Evolutionary conservation across 306 rosid genomes (phyloP), one percentile per base, ranked within the genome.

Genomic region (Fagus sylvatica): DNA sequence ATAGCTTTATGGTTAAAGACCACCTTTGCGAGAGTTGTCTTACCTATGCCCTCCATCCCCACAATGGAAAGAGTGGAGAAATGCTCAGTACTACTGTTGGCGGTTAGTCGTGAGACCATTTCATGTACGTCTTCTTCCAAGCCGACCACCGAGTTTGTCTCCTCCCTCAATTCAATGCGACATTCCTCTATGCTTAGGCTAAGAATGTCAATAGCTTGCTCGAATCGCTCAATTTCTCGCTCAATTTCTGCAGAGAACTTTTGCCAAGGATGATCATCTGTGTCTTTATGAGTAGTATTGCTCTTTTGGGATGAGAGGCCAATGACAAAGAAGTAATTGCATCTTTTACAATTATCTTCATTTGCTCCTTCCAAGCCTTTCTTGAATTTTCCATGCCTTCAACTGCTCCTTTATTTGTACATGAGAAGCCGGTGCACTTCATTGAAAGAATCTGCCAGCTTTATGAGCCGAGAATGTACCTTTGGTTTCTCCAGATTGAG

Each of bases 31-130:
- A 87, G 71, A 69, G 84, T 76, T 28, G 86, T 84, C 84, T 87
- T 87, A 43, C 90, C 90, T 2, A 76, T 65, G 40, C 90, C 90
- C 46, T 17, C 40, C 61, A 86, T 86, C 67, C 89, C 89, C 40
- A 73, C 78, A 41, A 84, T 81, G 69, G 71, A 84, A 72, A 78
- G n/a, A 46, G 19, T 49, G 22, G 55, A 64, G 67, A 34, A 0
- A 22, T 53, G 19, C 2, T 65, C 65, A 42, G 9, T 1, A 42
- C 12, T 42, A 69, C 37, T 40, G 28, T 43, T 8, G 12, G 49
- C 3, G 5, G 78, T 75, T 70, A 87, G 57, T 60, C 68, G 40
- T 1, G 34, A 54, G 59, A 81, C 76, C 41, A 87, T 8, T 30
- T 61, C 49, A 42, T 46, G 41, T 32, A 43, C 54, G 53, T 78